Evolutionary conservation across 257 asterid species (phyloP).

Genomic region (Pogostemon cablin): DNA sequence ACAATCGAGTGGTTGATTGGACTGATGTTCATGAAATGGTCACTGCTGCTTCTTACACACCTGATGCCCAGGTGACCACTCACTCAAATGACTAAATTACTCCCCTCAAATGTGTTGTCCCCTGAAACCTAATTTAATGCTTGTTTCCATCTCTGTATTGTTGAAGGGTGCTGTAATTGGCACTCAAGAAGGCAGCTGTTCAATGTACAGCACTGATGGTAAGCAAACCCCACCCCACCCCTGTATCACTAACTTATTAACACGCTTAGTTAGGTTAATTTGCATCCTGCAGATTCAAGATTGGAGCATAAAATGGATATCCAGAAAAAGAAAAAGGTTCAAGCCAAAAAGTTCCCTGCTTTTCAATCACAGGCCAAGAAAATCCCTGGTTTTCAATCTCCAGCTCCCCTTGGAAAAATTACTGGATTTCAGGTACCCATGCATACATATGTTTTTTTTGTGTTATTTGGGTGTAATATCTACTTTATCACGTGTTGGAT

Average conservation of each 20-base stretch:
- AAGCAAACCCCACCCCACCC: background rate
- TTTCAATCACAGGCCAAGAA: conserved; percentile 29
- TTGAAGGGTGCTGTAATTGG: conserved; percentile 36
- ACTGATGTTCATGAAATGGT: conserved; percentile 97
- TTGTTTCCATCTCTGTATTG: background rate
- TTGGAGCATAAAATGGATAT: conserved; percentile 32
- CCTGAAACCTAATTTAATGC: too few species aligned
- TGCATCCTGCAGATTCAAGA: conserved; percentile 19
- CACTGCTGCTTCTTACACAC: conserved; percentile 96
- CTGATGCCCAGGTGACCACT: conserved; percentile 82
- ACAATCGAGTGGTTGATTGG: conserved; percentile 94
- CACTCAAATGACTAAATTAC: too few species aligned
- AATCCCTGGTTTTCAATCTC: conserved; percentile 29
- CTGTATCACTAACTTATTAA: too few species aligned
- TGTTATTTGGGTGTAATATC: too few species aligned
- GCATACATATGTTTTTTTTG: background rate
- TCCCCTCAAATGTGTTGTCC: too few species aligned
- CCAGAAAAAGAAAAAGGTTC: conserved; percentile 28
- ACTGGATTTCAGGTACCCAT: conserved; percentile 87
- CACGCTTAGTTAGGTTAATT: too few species aligned
- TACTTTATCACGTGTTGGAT: too few species aligned
- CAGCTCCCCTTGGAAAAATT: conserved; percentile 61
- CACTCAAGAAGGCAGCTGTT: conserved; percentile 29
- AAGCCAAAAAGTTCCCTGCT: conserved; percentile 24
- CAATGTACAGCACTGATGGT: conserved; percentile 27